A percentile compares a stretch with the other conserved stretches of the same genome.
Evolutionary conservation across 371 early-diverging fungal genomes (phyloP).

Genomic region (Dinochytrium kinnereticum): DNA sequence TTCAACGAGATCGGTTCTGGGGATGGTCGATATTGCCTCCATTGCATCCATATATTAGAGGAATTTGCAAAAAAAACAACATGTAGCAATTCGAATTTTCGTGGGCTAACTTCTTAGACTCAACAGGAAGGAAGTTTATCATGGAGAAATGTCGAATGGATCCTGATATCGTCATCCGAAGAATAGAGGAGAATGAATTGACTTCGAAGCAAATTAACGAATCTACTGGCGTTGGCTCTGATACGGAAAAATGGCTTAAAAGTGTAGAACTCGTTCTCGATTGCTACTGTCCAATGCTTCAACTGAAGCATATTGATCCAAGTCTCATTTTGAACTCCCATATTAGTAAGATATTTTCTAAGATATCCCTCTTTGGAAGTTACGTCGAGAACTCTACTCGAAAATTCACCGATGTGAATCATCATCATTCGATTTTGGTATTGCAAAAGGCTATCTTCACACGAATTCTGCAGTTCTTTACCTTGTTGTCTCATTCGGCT

Average conservation of each 20-base stretch:
- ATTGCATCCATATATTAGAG: constrained; percentile 65
- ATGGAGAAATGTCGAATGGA: background rate
- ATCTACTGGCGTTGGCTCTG: background rate
- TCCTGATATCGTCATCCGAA: background rate
- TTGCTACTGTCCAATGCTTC: background rate
- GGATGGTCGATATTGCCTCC: constrained; percentile 66
- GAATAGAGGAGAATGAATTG: background rate
- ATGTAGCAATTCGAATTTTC: constrained; percentile 31
- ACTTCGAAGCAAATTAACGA: background rate
- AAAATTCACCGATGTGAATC: no score
- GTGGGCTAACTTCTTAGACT: background rate
- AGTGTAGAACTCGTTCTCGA: background rate
- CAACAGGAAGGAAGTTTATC: background rate
- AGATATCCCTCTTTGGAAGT: background rate
- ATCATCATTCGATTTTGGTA: no score
- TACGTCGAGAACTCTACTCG: no score
- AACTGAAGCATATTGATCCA: background rate
- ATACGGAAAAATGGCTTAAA: background rate
- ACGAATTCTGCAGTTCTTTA: no score
- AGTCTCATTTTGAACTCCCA: background rate
- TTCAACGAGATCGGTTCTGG: constrained; percentile 59
- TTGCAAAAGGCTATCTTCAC: no score
- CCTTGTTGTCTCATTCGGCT: no score
- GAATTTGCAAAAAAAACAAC: constrained; percentile 50
- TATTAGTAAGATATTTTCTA: background rate